Conservation (phyloP, 2,329 filamentous ascomycete genomes). For the Plectosphaerella cucumerina region DNA sequence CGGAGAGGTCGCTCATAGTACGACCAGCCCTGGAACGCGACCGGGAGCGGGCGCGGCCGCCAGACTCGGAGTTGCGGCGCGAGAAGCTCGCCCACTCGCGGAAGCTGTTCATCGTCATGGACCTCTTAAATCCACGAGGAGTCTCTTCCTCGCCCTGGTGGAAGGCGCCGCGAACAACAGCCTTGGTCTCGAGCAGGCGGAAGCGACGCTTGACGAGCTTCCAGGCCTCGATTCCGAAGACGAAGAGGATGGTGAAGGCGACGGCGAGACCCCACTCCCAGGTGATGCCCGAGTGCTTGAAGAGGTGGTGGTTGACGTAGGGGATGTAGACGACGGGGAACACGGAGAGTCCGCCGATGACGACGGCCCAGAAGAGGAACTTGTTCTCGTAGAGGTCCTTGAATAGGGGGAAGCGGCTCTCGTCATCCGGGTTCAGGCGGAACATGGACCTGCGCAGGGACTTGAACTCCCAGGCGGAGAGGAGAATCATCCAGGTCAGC, state of each 20-base stretch:
- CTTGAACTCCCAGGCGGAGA: conserved; percentile 77
- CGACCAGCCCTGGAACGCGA: conserved; percentile 1
- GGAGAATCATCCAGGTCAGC: conserved; percentile 68
- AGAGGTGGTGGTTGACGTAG: conserved; percentile 63
- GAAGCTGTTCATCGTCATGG: conserved; percentile 49
- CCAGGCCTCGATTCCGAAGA: conserved; percentile 67
- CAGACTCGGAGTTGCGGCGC: not conserved
- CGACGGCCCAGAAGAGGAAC: conserved; percentile 66
- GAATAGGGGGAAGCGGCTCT: conserved; percentile 49
- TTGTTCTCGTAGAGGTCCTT: conserved; percentile 64
- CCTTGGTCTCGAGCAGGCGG: conserved; percentile 46
- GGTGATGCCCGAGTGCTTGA: conserved; percentile 66
- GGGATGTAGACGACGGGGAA: conserved; percentile 72
- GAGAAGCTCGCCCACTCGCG: conserved; percentile 36
- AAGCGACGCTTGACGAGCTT: conserved; percentile 62
- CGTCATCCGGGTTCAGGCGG: conserved; percentile 53
- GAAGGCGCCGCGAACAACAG: conserved; percentile 46
- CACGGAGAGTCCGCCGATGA: conserved; percentile 55
- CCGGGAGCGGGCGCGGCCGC: not conserved
- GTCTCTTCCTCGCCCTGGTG: conserved; percentile 46
- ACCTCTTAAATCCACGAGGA: conserved; percentile 36
- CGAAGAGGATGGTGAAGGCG: conserved; percentile 59
- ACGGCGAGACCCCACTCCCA: conserved; percentile 75
- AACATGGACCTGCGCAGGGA: conserved; percentile 69
- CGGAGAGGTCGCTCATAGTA: conserved; percentile 11